A percentile compares a stretch with the other conserved stretches of the same genome.
Conservation (phyloP, 345 rosid genomes). For the Gossypium thurberi region DNA sequence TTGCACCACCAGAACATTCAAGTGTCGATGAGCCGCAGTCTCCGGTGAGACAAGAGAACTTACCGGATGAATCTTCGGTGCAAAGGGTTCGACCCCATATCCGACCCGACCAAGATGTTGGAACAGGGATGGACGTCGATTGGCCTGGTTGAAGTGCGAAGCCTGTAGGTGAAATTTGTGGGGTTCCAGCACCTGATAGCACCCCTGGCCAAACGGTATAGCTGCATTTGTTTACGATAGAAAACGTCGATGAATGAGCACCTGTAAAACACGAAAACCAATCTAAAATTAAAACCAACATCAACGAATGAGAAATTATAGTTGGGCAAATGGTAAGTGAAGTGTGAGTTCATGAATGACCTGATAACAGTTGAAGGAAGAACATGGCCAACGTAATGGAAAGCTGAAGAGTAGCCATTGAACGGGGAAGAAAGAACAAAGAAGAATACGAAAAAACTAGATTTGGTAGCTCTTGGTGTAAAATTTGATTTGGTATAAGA, state of each 20-base stretch:
- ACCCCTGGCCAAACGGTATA: slow-evolving; percentile 66
- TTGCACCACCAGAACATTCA: slow-evolving; percentile 42
- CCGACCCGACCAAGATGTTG: slow-evolving; percentile 61
- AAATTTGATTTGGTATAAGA: neutral
- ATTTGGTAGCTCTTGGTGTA: neutral
- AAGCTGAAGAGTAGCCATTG: slow-evolving; percentile 11
- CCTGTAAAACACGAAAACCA: neutral
- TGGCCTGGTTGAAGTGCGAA: slow-evolving; percentile 41
- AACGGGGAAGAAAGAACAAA: neutral
- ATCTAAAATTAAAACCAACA: neutral
- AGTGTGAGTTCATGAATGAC: neutral
- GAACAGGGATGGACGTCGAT: slow-evolving; percentile 30
- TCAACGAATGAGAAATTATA: neutral
- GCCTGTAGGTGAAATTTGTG: slow-evolving; percentile 49
- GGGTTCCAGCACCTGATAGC: slow-evolving; percentile 52
- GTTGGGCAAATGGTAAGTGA: neutral
- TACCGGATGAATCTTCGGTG: slow-evolving; percentile 43
- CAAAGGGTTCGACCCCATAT: slow-evolving; percentile 66
- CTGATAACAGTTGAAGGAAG: slow-evolving; percentile 4
- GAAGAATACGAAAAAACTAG: neutral
- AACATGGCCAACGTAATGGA: neutral
- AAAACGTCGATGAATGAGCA: slow-evolving; percentile 27
- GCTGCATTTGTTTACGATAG: slow-evolving; percentile 46
- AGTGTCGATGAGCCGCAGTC: slow-evolving; percentile 50
- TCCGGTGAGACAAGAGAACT: slow-evolving; percentile 53